phyloP scores from a whole-genome alignment of 208 protist genomes.

The Acanthamoeba royreba region DNA sequence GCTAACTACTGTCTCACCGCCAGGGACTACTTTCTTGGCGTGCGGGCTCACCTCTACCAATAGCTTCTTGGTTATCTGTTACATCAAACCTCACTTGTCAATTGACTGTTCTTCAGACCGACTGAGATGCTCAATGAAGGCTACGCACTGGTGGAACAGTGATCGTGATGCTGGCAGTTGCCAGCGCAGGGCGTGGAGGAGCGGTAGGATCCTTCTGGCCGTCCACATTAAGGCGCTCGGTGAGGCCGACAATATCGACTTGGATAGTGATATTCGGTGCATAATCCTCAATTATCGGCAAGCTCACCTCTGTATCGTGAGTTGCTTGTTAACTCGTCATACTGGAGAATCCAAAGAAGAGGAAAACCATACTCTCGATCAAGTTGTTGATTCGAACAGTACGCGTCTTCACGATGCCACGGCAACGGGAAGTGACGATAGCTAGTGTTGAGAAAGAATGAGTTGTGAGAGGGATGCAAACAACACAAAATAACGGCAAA shows the following conservation, averaged over 20 bases:
- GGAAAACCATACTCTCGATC: background rate
- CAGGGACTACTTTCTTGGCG: slow-evolving; percentile 27
- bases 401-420: slow-evolving; percentile 38
- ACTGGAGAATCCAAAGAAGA: background rate
- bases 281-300: slow-evolving; percentile 48
- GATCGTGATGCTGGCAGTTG: slow-evolving; percentile 10
- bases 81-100: background rate
- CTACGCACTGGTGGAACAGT: background rate
- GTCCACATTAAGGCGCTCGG: slow-evolving; percentile 23
- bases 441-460: background rate
- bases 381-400: background rate
- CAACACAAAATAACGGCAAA: background rate
- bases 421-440: slow-evolving; percentile 1
- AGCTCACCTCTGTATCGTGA: background rate
- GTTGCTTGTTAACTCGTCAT: background rate
- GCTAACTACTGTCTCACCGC: background rate
- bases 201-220: background rate
- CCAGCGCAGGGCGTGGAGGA: slow-evolving; percentile 36
- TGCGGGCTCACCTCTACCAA: background rate
- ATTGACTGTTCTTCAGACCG: too few relatives aligned
- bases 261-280: slow-evolving; percentile 45
- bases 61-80: slow-evolving; percentile 30
- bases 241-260: slow-evolving; percentile 12
- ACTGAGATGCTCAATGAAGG: background rate
- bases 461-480: background rate